phyloP scores from a whole-genome alignment of 1,139 yeast species.

The Blastobotrys apis region DNA sequence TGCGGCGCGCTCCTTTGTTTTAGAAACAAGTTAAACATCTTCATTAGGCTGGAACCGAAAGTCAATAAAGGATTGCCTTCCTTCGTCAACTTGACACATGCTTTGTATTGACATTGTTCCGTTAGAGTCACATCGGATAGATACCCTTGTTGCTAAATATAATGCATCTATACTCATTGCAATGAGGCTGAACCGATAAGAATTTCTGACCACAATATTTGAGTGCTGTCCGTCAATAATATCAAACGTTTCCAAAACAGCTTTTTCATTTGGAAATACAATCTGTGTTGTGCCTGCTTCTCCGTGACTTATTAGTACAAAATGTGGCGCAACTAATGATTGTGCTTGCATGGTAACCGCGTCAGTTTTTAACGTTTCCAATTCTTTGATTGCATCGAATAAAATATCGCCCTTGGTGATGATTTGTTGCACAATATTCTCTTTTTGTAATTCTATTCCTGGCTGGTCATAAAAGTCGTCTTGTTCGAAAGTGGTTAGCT shows the following conservation, averaged over 20 bases:
- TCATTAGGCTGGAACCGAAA: conserved; percentile 31
- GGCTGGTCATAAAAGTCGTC: conserved; percentile 22
- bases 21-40: background rate
- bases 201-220: conserved; percentile 22
- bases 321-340: conserved; percentile 26
- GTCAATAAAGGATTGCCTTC: conserved; percentile 31
- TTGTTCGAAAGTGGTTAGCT: conserved; percentile 52
- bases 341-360: conserved; percentile 51
- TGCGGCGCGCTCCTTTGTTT: background rate
- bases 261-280: conserved; percentile 59
- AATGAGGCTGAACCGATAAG: conserved; percentile 29
- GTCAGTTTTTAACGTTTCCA: conserved; percentile 59
- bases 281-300: conserved; percentile 68
- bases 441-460: conserved; percentile 36
- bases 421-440: conserved; percentile 58
- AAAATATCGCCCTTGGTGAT: conserved; percentile 64
- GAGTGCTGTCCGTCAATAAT: conserved; percentile 17
- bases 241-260: conserved; percentile 52
- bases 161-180: conserved; percentile 30
- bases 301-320: conserved; percentile 56
- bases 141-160: conserved; percentile 30
- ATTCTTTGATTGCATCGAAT: conserved; percentile 60
- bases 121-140: conserved; percentile 31
- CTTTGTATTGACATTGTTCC: conserved; percentile 35
- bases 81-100: conserved; percentile 30